Evolutionary conservation across 371 early-diverging fungal genomes (phyloP).

Genomic region (Zychaea mexicana): DNA sequence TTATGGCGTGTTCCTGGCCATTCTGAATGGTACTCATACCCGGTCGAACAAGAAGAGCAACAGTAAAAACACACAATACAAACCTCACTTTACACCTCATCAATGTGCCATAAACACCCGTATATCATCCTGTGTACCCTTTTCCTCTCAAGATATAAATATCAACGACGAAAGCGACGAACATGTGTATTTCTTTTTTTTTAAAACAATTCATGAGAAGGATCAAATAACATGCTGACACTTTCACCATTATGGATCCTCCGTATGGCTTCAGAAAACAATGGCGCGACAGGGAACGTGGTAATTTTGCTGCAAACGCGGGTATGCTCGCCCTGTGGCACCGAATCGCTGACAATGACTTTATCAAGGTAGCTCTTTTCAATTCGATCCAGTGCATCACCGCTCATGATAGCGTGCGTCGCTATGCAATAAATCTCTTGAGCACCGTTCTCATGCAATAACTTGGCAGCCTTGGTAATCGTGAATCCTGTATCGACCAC

Average conservation of each 20-base stretch:
- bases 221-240: constrained; percentile 83
- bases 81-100: neutral
- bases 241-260: constrained; percentile 96
- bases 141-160: too few relatives aligned
- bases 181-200: neutral
- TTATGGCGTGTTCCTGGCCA: constrained; percentile 53
- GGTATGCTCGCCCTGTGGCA: constrained; percentile 85
- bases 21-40: constrained; percentile 39
- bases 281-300: constrained; percentile 82
- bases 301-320: constrained; percentile 69
- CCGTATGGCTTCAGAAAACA: constrained; percentile 95
- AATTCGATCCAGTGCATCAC: constrained; percentile 82
- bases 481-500: constrained; percentile 96
- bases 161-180: too few relatives aligned
- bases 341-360: constrained; percentile 88
- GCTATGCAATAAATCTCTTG: constrained; percentile 87
- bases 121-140: neutral
- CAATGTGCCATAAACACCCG: too few relatives aligned
- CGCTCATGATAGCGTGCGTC: constrained; percentile 88
- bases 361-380: constrained; percentile 73
- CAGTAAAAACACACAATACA: neutral
- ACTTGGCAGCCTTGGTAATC: constrained; percentile 85
- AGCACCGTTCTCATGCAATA: constrained; percentile 87
- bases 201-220: constrained; percentile 32
- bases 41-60: neutral